These are phyloP conservation scores for Kodamaea derodonti DNA, from an alignment of 1,139 yeast species.

Conservation along the genomic window DNA sequence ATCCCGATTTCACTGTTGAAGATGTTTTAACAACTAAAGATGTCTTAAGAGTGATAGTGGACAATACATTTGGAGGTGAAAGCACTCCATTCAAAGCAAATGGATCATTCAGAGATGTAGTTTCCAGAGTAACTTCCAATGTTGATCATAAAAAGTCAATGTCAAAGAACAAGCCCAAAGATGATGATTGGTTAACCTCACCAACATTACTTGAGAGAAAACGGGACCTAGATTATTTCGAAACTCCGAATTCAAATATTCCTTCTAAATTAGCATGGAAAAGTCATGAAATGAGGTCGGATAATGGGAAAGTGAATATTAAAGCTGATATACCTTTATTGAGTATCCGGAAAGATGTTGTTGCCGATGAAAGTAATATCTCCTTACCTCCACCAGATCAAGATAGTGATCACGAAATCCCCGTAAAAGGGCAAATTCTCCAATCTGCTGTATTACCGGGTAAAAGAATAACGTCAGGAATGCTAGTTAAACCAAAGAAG, in stretches of 20 bases:
- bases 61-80: slow-evolving; percentile 16
- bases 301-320: background rate
- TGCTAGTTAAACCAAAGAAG: slow-evolving; percentile 41
- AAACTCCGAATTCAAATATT: slow-evolving; percentile 22
- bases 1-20: slow-evolving; percentile 63
- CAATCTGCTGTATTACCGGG: slow-evolving; percentile 22
- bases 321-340: slow-evolving; percentile 6
- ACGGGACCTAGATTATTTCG: slow-evolving; percentile 24
- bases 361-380: slow-evolving; percentile 19
- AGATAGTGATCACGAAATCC: slow-evolving; percentile 20
- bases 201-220: slow-evolving; percentile 15
- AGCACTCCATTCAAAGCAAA: background rate
- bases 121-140: background rate
- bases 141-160: slow-evolving; percentile 9
- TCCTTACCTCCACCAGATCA: slow-evolving; percentile 37
- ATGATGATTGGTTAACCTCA: slow-evolving; percentile 5
- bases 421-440: slow-evolving; percentile 12
- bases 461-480: slow-evolving; percentile 63
- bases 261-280: slow-evolving; percentile 19
- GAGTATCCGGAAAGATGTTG: slow-evolving; percentile 5
- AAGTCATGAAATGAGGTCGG: too few relatives aligned
- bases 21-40: slow-evolving; percentile 61
- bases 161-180: slow-evolving; percentile 6
- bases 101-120: background rate
- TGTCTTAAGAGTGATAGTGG: slow-evolving; percentile 52